Percentiles rank a stretch among this genome's conserved stretches.
phyloP scores from a whole-genome alignment of 1,139 yeast genomes.

The Eremothecium coryli region DNA sequence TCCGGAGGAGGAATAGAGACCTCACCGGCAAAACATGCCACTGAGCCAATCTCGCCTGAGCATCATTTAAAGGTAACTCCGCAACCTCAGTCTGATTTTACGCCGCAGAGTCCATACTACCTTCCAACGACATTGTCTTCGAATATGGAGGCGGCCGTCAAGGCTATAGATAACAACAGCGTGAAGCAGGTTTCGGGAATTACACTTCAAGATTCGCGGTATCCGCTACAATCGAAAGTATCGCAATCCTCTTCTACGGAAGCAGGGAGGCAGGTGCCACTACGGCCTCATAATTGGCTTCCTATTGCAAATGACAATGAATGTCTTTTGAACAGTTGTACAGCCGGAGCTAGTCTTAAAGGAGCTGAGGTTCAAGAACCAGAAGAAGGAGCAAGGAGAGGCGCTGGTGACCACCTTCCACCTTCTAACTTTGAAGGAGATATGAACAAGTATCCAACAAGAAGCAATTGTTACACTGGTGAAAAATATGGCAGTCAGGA shows the following conservation, averaged over 20 bases:
- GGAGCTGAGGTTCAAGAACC: neutral
- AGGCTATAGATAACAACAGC: slow-evolving; percentile 11
- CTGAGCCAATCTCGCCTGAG: slow-evolving; percentile 1
- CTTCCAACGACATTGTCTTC: slow-evolving; percentile 14
- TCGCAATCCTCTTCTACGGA: neutral
- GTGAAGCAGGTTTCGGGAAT: slow-evolving; percentile 4
- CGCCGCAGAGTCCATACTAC: slow-evolving; percentile 14
- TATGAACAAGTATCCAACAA: neutral
- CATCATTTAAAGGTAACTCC: slow-evolving; percentile 9
- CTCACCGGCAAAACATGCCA: neutral
- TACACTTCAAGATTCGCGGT: slow-evolving; percentile 2
- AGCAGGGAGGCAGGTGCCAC: neutral
- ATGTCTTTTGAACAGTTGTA: neutral
- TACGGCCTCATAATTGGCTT: neutral
- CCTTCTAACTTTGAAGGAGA: neutral
- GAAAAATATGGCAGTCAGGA: slow-evolving; percentile 1
- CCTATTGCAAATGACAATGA: slow-evolving; percentile 1
- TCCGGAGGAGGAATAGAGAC: slow-evolving; percentile 3
- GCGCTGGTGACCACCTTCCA: neutral
- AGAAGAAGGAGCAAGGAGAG: neutral
- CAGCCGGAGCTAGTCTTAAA: neutral
- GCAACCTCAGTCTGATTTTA: slow-evolving; percentile 11
- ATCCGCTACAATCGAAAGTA: neutral
- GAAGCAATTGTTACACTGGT: neutral
- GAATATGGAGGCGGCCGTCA: slow-evolving; percentile 15